Percentiles rank a stretch among this genome's conserved stretches.
Conservation (phyloP, 2,329 filamentous ascomycete species). For the Fonsecaea monophora region DNA sequence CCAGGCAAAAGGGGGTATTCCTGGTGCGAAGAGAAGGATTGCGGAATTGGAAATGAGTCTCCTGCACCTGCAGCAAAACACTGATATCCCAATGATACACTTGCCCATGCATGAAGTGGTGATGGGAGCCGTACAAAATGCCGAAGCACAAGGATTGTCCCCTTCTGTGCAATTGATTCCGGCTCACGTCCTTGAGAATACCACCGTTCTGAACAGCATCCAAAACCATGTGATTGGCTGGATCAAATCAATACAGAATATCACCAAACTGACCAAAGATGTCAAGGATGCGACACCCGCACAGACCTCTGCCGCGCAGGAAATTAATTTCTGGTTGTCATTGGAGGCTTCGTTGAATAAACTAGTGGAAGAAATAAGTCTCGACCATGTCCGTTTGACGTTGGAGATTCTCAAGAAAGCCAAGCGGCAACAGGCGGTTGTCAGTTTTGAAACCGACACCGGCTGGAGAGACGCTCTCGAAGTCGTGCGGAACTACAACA, state of each 20-base stretch:
- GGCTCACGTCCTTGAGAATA: constrained; percentile 78
- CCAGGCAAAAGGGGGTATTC: constrained; percentile 91
- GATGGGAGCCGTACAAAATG: constrained; percentile 81
- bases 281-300: constrained; percentile 53
- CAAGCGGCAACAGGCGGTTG: constrained; percentile 96
- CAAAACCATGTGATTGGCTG: constrained; percentile 94
- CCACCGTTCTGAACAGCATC: constrained; percentile 88
- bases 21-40: constrained; percentile 95
- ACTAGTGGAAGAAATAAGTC: constrained; percentile 85
- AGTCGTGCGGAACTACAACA: constrained; percentile 97
- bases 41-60: constrained; percentile 91
- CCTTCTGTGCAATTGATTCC: constrained; percentile 82
- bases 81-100: constrained; percentile 92
- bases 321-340: constrained; percentile 98
- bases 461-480: constrained; percentile 95
- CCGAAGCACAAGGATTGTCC: constrained; percentile 68
- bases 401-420: constrained; percentile 95
- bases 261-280: constrained; percentile 92
- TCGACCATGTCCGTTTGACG: constrained; percentile 87
- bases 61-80: constrained; percentile 92
- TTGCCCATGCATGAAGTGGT: constrained; percentile 88
- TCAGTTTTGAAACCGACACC: constrained; percentile 95
- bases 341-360: constrained; percentile 94
- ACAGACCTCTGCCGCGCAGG: constrained; percentile 83
- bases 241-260: constrained; percentile 98